phyloP scores from a whole-genome alignment of 768 basidiomycete species.

The Pisolithus sp. region DNA sequence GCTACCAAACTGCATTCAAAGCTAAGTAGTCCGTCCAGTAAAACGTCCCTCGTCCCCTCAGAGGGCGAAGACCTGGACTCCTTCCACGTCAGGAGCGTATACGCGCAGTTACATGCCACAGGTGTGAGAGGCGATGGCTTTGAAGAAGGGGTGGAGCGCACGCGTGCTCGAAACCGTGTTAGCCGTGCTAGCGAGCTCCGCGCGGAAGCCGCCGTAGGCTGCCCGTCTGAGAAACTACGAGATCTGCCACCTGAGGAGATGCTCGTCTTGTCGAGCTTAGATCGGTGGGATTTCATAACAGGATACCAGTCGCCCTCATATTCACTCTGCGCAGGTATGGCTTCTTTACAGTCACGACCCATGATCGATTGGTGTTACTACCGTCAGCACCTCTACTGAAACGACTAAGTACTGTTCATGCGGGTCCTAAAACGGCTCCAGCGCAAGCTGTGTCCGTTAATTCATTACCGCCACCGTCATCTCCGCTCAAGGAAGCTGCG shows the following conservation, averaged over 20 bases:
- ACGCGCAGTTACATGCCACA: conserved; percentile 79
- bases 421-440: conserved; percentile 41
- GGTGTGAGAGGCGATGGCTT: conserved; percentile 96
- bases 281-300: conserved; percentile 55
- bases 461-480: conserved; percentile 42
- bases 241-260: conserved; percentile 72
- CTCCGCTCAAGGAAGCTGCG: conserved; percentile 53
- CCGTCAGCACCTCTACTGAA: conserved; percentile 57
- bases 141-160: conserved; percentile 91
- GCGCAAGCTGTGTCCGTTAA: conserved; percentile 40
- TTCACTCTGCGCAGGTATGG: conserved; percentile 61
- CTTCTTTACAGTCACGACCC: conserved; percentile 75
- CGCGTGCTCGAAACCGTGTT: conserved; percentile 61
- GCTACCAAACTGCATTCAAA: conserved; percentile 22
- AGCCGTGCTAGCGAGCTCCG: conserved; percentile 54
- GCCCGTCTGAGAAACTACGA: conserved; percentile 54
- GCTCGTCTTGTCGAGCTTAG: conserved; percentile 66
- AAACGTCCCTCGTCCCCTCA: conserved; percentile 59
- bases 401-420: conserved; percentile 41
- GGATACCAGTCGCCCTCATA: neutral
- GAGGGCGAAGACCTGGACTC: conserved; percentile 79
- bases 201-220: conserved; percentile 49
- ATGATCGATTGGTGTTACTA: conserved; percentile 78
- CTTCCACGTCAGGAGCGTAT: conserved; percentile 79
- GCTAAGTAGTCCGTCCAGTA: conserved; percentile 38